These are phyloP conservation scores for Hypomontagnella submonticulosa DNA, from an alignment of 495 filamentous ascomycete genomes.

Conservation along the genomic window DNA sequence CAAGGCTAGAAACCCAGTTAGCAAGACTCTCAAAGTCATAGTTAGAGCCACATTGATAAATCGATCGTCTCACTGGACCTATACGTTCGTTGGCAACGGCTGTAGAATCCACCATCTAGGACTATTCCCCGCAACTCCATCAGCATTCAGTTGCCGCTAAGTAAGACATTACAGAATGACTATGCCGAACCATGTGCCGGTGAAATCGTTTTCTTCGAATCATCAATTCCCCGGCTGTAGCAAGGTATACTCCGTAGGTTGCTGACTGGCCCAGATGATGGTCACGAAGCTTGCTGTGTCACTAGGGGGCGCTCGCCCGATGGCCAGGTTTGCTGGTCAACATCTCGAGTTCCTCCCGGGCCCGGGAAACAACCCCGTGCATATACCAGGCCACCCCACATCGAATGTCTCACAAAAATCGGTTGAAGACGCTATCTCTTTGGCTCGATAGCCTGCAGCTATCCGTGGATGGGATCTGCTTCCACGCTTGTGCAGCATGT, in stretches of 20 bases:
- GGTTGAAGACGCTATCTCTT: constrained; percentile 36
- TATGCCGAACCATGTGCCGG: constrained; percentile 22
- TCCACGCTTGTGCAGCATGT: constrained; percentile 30
- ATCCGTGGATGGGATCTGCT: constrained; percentile 31
- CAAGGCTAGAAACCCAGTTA: too few species aligned
- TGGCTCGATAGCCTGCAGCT: constrained; percentile 40
- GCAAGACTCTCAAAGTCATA: too few species aligned
- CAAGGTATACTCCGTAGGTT: not conserved
- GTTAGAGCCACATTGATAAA: too few species aligned
- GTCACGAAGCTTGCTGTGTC: constrained; percentile 19
- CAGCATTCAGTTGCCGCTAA: constrained; percentile 8
- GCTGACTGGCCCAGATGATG: not conserved
- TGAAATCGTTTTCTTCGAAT: constrained; percentile 24
- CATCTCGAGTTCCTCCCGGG: constrained; percentile 21
- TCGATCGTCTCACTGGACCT: too few species aligned
- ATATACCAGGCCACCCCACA: constrained; percentile 33
- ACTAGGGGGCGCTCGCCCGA: constrained; percentile 24
- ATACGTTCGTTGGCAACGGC: too few species aligned
- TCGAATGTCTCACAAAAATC: constrained; percentile 41
- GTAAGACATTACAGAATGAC: constrained; percentile 37
- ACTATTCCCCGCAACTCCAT: constrained; percentile 32
- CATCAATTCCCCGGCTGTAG: constrained; percentile 10
- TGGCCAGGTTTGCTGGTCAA: constrained; percentile 28
- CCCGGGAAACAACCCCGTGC: constrained; percentile 27
- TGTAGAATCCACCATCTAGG: not conserved